phyloP scores from a whole-genome alignment of 1,284 basidiomycete species.

The Trichosporon sp. region DNA sequence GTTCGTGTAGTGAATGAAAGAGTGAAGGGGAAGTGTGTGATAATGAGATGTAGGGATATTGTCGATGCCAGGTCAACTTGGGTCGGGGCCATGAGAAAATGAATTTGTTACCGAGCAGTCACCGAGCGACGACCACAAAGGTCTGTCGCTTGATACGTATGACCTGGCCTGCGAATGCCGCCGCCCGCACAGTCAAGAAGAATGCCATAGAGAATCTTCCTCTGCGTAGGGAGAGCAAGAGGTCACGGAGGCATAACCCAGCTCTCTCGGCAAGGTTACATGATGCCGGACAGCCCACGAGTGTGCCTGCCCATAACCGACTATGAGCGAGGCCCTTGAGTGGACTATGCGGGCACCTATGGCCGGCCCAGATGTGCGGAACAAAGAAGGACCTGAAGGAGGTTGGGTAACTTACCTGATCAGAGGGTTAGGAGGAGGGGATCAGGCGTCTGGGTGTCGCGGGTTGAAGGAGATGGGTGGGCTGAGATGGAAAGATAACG shows the following conservation, averaged over 20 bases:
- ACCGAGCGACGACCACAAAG: conserved; percentile 12
- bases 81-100: conserved; percentile 1
- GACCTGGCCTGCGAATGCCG: neutral
- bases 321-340: conserved; percentile 6
- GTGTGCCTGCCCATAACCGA: conserved; percentile 2
- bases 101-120: conserved; percentile 17
- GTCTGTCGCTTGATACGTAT: neutral
- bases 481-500: neutral
- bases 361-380: neutral
- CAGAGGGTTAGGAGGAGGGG: neutral
- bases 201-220: neutral
- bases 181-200: neutral
- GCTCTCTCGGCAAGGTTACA: neutral
- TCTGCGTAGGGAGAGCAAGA: neutral
- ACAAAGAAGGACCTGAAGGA: neutral
- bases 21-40: conserved; percentile 16
- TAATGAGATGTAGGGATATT: neutral
- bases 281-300: neutral
- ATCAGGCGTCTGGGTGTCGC: neutral
- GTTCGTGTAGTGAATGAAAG: neutral
- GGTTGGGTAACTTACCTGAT: neutral
- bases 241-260: neutral
- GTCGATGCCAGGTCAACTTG: neutral
- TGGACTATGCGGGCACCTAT: neutral
- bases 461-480: neutral